Evolutionary conservation across 2,329 filamentous ascomycete genomes (phyloP), one percentile per base, ranked within the genome.

Genomic region (Phaeoacremonium minimum): DNA sequence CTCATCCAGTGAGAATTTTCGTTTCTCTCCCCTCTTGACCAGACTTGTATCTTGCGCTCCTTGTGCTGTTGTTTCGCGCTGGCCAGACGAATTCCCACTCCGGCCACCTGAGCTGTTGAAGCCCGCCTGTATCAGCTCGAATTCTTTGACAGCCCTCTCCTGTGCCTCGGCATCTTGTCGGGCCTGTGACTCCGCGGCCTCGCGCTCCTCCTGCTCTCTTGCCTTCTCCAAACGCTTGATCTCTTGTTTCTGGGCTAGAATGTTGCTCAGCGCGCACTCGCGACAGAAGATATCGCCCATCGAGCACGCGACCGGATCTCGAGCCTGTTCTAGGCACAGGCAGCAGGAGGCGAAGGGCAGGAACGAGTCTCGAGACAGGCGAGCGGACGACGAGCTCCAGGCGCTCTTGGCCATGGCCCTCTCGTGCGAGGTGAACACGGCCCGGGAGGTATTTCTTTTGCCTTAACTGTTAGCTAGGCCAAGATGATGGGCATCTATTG

Each of bases 341-440:
- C 83, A 79, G 66, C 91, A 98, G 15, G 84, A 88, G 36, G 85
- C 87, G 58, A 97, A 95, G 5, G 88, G 83, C 9, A 97, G 79
- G 61, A 95, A 97, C 38, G 87, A 93, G 56, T 97, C 93, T 53
- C 91, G 85, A 15, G 77, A 82, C 20, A 97, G 80, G 35, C 88
- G 85, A n/a, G 89, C 88, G 35, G 84, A 80, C 47, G 83, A 86
- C 7, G 83, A 79, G 48, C 83, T 80, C 89, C 93, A 97, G 48
- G 81, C 80, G 14, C 78, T 76, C 53, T 89, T 87, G 42, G 95
- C 84, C 33, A 91, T 77, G 35, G 77, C 76, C 47, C 93, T 83
- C 66, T 97, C 93, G 65, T 96, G 81, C 16, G 88, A 83, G 20
- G 93, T 97, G 71, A 97, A 97, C 63, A 96, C 89, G 29, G 89